Evolutionary conservation across 2,329 filamentous ascomycete species (phyloP), one percentile per base, ranked within the genome.

Genomic region (Calonectria ilicicola): DNA sequence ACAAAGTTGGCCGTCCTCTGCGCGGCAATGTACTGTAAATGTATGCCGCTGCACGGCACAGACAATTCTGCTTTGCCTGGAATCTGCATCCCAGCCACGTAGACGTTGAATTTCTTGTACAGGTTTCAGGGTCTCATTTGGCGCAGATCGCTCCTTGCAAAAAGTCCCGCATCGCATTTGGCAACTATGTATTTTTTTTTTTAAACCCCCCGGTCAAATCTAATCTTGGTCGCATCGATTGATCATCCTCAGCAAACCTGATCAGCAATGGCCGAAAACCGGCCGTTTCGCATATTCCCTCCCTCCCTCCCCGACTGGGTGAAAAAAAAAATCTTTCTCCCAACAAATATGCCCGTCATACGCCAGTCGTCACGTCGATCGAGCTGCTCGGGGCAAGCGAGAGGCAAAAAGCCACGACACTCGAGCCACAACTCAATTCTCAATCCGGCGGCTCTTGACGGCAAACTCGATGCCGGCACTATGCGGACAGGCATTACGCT

Each of bases 351-450:
- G 32, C n/a, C 29, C 42, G 19, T 26, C 14, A 49, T 62, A 44
- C 62, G 51, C 53, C 62, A 62, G 46, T 65, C 65, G 68, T 42
- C 12, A 47, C 32, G 68, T 32, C 51, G 62, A 70, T 70, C 68
- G 49, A 47, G 10, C 27, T 53, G 17, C 27, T 53, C 62, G 40
- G 60, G 42, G 26, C 23, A 27, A 44, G 44, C 66, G 62, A 58
- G 40, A 47, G 51, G 60, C 38, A 65, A 65, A 49, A 70, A 65
- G 67, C 67, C 67, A 70, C 67, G 44, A 53, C 38, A 27, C 42
- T 53, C 26, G 53, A 63, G 44, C 29, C 56, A 62, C 66, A 69
- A 69, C 66, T 69, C 66, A 69, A 69, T 69, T 69, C 66, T 53
- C 35, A 53, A 69, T 69, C 56, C 66, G 66, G 66, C 44, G 32